These are phyloP conservation scores for Silene noctiflora DNA, from an alignment of 179 eudicot species.

Conservation along the genomic window DNA sequence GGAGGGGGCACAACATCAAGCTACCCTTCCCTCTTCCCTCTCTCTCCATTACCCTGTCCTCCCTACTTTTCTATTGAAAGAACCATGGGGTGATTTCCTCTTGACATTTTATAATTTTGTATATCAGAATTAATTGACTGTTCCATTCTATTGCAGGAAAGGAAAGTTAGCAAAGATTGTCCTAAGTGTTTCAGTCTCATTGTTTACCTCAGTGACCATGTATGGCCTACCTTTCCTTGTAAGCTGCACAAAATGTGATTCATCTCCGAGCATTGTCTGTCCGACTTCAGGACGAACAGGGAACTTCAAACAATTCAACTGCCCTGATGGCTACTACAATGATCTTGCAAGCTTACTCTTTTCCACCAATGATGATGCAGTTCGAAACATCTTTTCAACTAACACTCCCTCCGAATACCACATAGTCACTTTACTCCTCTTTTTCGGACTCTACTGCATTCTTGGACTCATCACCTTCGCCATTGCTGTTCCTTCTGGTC, in stretches of 20 bases:
- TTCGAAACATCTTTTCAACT: slow-evolving; percentile 73
- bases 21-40: no score
- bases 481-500: slow-evolving; percentile 92
- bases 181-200: slow-evolving; percentile 56
- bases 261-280: slow-evolving; percentile 45
- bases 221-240: slow-evolving; percentile 84
- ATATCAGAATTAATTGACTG: not conserved
- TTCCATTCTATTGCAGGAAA: slow-evolving; percentile 50
- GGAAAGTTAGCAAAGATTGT: slow-evolving; percentile 73
- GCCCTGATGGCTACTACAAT: slow-evolving; percentile 82
- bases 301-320: slow-evolving; percentile 87
- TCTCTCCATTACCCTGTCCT: no score
- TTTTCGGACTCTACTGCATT: slow-evolving; percentile 60
- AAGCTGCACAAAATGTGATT: slow-evolving; percentile 63
- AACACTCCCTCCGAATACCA: slow-evolving; percentile 61
- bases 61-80: no score
- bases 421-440: slow-evolving; percentile 43
- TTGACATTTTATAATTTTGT: no score
- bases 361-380: slow-evolving; percentile 94
- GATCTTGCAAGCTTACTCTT: slow-evolving; percentile 89
- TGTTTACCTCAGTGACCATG: slow-evolving; percentile 76
- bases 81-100: no score
- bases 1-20: no score
- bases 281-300: slow-evolving; percentile 68
- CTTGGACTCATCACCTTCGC: slow-evolving; percentile 82